These are phyloP conservation scores for Mycena amicta DNA, from an alignment of 768 basidiomycete species.

Conservation along the genomic window DNA sequence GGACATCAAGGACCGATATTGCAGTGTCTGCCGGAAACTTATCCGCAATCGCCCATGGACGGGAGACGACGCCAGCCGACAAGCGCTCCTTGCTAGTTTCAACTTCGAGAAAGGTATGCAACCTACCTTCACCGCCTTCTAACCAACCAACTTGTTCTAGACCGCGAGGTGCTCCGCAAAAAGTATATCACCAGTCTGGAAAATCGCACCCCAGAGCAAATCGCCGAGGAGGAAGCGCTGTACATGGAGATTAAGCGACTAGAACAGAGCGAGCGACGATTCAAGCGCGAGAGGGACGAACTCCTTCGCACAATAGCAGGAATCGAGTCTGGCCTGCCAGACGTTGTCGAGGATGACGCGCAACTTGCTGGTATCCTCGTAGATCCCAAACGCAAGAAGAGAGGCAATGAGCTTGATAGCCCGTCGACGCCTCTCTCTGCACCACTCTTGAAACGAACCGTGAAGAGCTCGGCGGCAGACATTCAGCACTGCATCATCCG, in stretches of 20 bases:
- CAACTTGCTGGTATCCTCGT: conserved; percentile 45
- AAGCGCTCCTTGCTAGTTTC: conserved; percentile 67
- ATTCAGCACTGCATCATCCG: conserved; percentile 70
- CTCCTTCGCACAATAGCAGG: conserved; percentile 82
- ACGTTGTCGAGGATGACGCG: conserved; percentile 71
- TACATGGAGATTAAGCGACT: conserved; percentile 94
- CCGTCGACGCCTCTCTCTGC: conserved; percentile 49
- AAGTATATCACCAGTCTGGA: conserved; percentile 87
- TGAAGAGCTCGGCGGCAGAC: conserved; percentile 62
- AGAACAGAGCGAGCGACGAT: conserved; percentile 87
- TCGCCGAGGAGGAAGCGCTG: conserved; percentile 93
- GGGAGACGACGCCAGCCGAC: conserved; percentile 77
- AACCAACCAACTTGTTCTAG: conserved; percentile 40
- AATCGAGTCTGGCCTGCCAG: conserved; percentile 83
- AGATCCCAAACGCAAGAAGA: conserved; percentile 59
- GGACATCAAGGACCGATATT: conserved; percentile 96
- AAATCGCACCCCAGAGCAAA: conserved; percentile 83
- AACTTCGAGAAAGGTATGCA: conserved; percentile 84
- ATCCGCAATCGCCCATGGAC: conserved; percentile 82
- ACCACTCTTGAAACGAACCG: conserved; percentile 40
- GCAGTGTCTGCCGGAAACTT: conserved; percentile 85
- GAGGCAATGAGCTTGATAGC: conserved; percentile 42
- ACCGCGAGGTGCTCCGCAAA: conserved; percentile 86
- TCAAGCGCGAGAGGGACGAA: conserved; percentile 87
- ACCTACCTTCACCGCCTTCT: not conserved